These are phyloP conservation scores for Bremia lactucae DNA, from an alignment of 352 stramenopile genomes.

Conservation along the genomic window DNA sequence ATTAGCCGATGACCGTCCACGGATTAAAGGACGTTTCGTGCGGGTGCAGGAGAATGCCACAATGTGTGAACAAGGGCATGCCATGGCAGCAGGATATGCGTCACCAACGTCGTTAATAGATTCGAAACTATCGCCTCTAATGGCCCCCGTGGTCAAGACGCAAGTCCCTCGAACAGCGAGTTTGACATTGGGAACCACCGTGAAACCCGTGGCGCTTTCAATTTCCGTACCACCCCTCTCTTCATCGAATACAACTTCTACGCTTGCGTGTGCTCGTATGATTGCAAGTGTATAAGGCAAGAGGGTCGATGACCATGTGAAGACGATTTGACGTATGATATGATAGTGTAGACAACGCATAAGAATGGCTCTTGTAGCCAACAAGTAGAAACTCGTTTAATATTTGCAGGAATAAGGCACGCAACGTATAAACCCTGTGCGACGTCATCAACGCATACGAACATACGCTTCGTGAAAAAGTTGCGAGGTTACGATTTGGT, in stretches of 20 bases:
- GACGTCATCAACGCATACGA: too few relatives aligned
- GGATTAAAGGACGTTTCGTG: slow-evolving; percentile 90
- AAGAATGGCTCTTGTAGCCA: slow-evolving; percentile 17
- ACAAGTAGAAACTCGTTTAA: slow-evolving; percentile 20
- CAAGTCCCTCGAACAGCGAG: slow-evolving; percentile 6
- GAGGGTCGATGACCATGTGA: not conserved
- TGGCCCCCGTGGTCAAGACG: slow-evolving; percentile 7
- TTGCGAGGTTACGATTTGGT: too few relatives aligned
- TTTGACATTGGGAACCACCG: slow-evolving; percentile 1
- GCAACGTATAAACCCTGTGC: not conserved
- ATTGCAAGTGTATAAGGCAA: slow-evolving; percentile 32
- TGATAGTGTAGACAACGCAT: slow-evolving; percentile 33
- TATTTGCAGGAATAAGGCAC: slow-evolving; percentile 13
- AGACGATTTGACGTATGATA: slow-evolving; percentile 27
- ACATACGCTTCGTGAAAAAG: too few relatives aligned
- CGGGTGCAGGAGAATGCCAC: slow-evolving; percentile 54
- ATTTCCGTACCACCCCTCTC: slow-evolving; percentile 5
- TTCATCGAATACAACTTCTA: slow-evolving; percentile 10
- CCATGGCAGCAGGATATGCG: slow-evolving; percentile 16
- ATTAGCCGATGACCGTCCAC: slow-evolving; percentile 91
- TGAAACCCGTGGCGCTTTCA: slow-evolving; percentile 1
- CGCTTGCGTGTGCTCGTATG: slow-evolving; percentile 23
- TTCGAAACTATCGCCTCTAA: slow-evolving; percentile 8
- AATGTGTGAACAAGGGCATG: slow-evolving; percentile 27
- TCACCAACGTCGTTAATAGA: slow-evolving; percentile 21